Evolutionary conservation across 2,329 filamentous ascomycete genomes (phyloP), one percentile per base, ranked within the genome.

Genomic region (Pseudogymnoascus sp.): DNA sequence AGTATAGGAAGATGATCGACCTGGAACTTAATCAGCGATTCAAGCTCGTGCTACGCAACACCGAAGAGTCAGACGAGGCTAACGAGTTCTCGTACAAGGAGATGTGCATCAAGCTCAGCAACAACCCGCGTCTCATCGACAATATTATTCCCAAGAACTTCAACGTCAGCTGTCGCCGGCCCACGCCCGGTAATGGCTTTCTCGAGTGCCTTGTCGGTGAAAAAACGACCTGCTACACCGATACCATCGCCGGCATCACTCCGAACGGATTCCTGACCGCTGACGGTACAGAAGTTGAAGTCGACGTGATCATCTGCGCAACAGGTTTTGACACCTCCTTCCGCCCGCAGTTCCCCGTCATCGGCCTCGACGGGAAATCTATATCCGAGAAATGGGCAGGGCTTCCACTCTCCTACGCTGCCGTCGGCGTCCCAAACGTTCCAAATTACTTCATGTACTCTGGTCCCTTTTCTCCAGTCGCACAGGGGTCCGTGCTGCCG

Each of bases 181-280:
- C 79, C 35, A 79, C 77, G 22, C 77, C 77, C 0, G 76, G 77
- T n/a, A 73, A 75, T 14, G 75, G 74, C 38, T 79, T 78, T 66
- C 72, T 78, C 4, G 73, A 78, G 66, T 70, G 76, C 4, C 69
- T 79, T 26, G 74, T 71, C 43, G 75, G 77, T 63, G 68, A 72
- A 7, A 79, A 79, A 61, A 62, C 69, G 59, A 38, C 70, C 63
- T 68, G 70, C 8, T 63, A 66, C 8, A 37, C 56, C 11, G 53
- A 63, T 6, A 61, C 59, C 10, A 62, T 79, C 38, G 61, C 62
- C 0, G 63, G 65, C 12, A 68, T 78, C 43, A 77, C 74, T 3
- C 62, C 70, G 8, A 68, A 69, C 0, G 77, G 78, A 3, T 68
- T 78, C 14, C 60, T 68, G 1, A 69, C 69, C 59, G 70, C 71